A percentile compares a stretch with the other conserved stretches of the same genome.
These are phyloP conservation scores for Clitocybe nebularis DNA, from an alignment of 1,284 basidiomycete species.

Conservation along the genomic window DNA sequence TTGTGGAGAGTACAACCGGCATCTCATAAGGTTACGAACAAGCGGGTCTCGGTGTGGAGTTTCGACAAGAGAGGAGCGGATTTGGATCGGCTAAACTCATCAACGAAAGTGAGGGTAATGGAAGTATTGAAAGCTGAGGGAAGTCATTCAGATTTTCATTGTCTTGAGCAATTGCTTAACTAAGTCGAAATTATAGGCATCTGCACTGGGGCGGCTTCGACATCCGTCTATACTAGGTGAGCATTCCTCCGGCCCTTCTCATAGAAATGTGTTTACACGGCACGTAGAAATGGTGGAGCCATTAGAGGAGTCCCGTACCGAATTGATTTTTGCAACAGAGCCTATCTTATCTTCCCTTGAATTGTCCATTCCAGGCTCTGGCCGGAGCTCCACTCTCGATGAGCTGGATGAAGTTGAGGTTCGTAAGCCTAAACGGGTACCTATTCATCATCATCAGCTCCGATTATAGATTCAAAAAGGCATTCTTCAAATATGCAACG, in stretches of 20 bases:
- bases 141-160: no score
- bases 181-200: conserved; percentile 52
- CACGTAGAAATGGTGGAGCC: conserved; percentile 91
- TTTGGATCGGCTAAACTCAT: conserved; percentile 60
- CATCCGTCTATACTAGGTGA: conserved; percentile 91
- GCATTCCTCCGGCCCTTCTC: conserved; percentile 15
- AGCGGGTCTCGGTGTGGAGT: conserved; percentile 86
- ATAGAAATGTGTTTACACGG: background rate
- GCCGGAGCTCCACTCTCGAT: conserved; percentile 51
- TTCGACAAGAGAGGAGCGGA: conserved; percentile 81
- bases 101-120: conserved; percentile 67
- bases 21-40: conserved; percentile 82
- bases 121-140: conserved; percentile 87
- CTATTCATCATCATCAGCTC: no score
- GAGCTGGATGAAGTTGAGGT: conserved; percentile 92
- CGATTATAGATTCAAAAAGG: conserved; percentile 91
- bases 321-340: conserved; percentile 93
- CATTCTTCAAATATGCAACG: conserved; percentile 90
- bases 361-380: conserved; percentile 65
- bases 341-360: conserved; percentile 77
- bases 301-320: conserved; percentile 88
- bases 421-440: no score
- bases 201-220: conserved; percentile 79
- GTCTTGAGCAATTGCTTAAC: conserved; percentile 13
- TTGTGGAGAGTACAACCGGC: conserved; percentile 85